These are phyloP conservation scores for Ettlia oleoabundans DNA, from an alignment of 139 green algal species.

Conservation along the genomic window DNA sequence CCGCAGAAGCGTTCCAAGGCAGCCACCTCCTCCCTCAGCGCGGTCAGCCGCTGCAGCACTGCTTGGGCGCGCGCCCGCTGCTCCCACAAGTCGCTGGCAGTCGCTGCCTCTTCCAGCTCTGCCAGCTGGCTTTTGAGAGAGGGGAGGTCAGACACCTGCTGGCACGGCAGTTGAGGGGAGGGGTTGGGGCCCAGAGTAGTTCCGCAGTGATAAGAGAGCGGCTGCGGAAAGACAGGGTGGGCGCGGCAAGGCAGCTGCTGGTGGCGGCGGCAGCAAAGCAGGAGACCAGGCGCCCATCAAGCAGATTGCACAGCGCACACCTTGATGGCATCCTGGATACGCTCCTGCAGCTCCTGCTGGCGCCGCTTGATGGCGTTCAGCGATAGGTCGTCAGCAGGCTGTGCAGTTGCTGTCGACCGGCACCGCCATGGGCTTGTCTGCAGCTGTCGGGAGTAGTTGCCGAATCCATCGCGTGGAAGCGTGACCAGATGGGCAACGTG, in stretches of 20 bases:
- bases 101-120: conserved; percentile 58
- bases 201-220: not conserved
- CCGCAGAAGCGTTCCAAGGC: conserved; percentile 45
- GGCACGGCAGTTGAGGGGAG: not conserved
- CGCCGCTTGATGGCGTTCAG: conserved; percentile 24
- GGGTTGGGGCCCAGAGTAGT: too few relatives aligned
- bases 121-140: conserved; percentile 39
- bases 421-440: not conserved
- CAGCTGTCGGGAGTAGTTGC: not conserved
- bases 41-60: conserved; percentile 51
- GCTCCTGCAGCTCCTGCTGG: conserved; percentile 6
- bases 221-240: too few relatives aligned
- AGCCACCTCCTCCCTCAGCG: not conserved
- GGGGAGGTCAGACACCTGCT: conserved; percentile 50
- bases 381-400: conserved; percentile 4
- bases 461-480: not conserved
- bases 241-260: too few relatives aligned
- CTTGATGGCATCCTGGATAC: conserved; percentile 28
- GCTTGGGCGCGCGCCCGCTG: conserved; percentile 57
- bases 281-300: too few relatives aligned
- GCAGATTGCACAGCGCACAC: too few relatives aligned
- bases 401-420: not conserved
- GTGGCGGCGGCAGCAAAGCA: too few relatives aligned
- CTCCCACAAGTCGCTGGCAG: conserved; percentile 71
- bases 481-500: not conserved